phyloP scores from a whole-genome alignment of 73 alveolate genomes.

The Urostyla sp. region DNA sequence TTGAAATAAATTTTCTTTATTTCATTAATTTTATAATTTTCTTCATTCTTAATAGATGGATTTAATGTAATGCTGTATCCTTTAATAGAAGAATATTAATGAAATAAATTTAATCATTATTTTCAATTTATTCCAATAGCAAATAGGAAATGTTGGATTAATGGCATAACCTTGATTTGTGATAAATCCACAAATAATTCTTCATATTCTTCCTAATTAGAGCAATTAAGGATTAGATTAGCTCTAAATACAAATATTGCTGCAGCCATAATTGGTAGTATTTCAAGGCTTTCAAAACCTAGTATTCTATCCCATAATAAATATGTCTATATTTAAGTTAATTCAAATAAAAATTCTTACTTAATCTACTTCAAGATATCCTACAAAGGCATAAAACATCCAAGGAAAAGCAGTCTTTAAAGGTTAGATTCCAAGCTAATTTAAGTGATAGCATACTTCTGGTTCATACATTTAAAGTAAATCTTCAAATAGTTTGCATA shows the following conservation, averaged over 20 bases:
- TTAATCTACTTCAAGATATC: conserved; percentile 71
- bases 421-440: conserved; percentile 74
- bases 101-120: not conserved
- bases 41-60: no score
- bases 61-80: no score
- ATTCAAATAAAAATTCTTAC: not conserved
- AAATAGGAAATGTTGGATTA: conserved; percentile 72
- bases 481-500: conserved; percentile 76
- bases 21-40: no score
- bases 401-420: conserved; percentile 79
- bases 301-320: conserved; percentile 74
- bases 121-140: conserved; percentile 50
- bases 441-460: conserved; percentile 71
- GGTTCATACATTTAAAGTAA: conserved; percentile 74
- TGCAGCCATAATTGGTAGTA: conserved; percentile 73
- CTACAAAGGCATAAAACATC: conserved; percentile 76
- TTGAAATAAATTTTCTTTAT: no score
- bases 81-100: no score
- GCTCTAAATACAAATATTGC: conserved; percentile 75
- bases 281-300: conserved; percentile 73
- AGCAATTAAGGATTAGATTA: conserved; percentile 66
- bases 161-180: conserved; percentile 76
- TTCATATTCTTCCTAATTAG: conserved; percentile 74
- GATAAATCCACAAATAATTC: conserved; percentile 74
- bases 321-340: conserved; percentile 30